phyloP scores from a whole-genome alignment of 441 rosid species.

The Croton setiger region DNA sequence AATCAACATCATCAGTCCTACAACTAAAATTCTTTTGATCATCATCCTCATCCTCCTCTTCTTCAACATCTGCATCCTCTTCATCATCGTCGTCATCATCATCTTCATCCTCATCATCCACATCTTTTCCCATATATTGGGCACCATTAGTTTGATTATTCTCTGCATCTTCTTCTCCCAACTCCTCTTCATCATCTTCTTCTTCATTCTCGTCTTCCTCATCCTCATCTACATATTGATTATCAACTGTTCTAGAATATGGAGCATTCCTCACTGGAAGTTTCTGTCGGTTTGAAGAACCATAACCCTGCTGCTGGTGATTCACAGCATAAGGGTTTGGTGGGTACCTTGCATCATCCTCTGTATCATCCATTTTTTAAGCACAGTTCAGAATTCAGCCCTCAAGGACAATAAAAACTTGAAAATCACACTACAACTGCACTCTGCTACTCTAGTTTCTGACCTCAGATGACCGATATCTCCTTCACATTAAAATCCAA shows the following conservation, averaged over 20 bases:
- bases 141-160: slow-evolving; percentile 37
- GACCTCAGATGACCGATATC: neutral
- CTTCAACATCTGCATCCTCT: slow-evolving; percentile 26
- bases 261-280: slow-evolving; percentile 45
- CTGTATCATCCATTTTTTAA: slow-evolving; percentile 69
- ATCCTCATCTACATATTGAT: slow-evolving; percentile 35
- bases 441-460: neutral
- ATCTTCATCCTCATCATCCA: slow-evolving; percentile 33
- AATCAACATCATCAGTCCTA: slow-evolving; percentile 27
- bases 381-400: slow-evolving; percentile 13
- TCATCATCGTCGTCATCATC: slow-evolving; percentile 38
- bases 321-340: slow-evolving; percentile 40
- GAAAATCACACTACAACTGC: slow-evolving; percentile 8
- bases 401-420: slow-evolving; percentile 16
- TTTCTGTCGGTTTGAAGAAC: slow-evolving; percentile 52
- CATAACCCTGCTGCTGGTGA: slow-evolving; percentile 40
- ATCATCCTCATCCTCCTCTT: slow-evolving; percentile 28
- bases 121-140: slow-evolving; percentile 29
- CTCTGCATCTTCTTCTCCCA: slow-evolving; percentile 37
- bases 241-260: slow-evolving; percentile 28
- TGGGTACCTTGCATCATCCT: slow-evolving; percentile 69
- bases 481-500: neutral
- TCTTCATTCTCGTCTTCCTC: slow-evolving; percentile 46
- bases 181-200: slow-evolving; percentile 42
- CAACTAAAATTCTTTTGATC: slow-evolving; percentile 28